Percentiles rank a stretch among this genome's conserved stretches.
Evolutionary conservation across 139 green algal species (phyloP).

Genomic region (Diplosphaera chodatii): DNA sequence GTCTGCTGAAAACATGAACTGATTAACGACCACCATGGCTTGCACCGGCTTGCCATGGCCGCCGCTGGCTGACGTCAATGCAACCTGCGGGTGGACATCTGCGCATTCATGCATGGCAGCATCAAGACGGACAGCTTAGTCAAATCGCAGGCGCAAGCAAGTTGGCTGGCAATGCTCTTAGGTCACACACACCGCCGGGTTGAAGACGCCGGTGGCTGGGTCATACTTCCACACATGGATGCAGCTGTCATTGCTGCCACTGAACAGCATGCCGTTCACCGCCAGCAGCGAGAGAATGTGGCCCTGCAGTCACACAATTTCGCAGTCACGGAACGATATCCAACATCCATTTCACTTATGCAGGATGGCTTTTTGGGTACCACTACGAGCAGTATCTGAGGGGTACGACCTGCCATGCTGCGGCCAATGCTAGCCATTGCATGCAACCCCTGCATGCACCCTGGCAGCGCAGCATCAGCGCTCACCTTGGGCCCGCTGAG

Average conservation of each 20-base stretch:
- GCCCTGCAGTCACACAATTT: slow-evolving; percentile 39
- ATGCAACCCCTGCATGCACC: no score
- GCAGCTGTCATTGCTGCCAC: slow-evolving; percentile 54
- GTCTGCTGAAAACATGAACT: slow-evolving; percentile 66
- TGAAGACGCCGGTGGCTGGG: slow-evolving; percentile 33
- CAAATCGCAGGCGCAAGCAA: no score
- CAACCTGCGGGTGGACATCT: slow-evolving; percentile 22
- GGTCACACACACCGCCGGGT: slow-evolving; percentile 22
- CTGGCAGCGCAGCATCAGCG: no score
- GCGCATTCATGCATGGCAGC: no score
- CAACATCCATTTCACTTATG: no score
- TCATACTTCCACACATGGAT: slow-evolving; percentile 69
- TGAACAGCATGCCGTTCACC: slow-evolving; percentile 45
- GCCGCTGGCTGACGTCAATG: slow-evolving; percentile 33
- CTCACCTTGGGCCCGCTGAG: slow-evolving; percentile 49
- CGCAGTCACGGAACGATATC: no score
- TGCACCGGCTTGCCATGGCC: slow-evolving; percentile 51
- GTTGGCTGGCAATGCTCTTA: no score
- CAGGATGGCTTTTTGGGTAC: no score
- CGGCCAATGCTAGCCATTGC: no score
- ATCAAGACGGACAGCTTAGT: no score
- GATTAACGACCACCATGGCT: slow-evolving; percentile 29
- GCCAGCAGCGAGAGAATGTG: slow-evolving; percentile 38
- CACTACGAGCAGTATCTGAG: no score
- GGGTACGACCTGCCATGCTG: no score